Percentiles rank a stretch among this genome's conserved stretches.
phyloP scores from a whole-genome alignment of 306 rosid genomes.

The Rosa lucieae region DNA sequence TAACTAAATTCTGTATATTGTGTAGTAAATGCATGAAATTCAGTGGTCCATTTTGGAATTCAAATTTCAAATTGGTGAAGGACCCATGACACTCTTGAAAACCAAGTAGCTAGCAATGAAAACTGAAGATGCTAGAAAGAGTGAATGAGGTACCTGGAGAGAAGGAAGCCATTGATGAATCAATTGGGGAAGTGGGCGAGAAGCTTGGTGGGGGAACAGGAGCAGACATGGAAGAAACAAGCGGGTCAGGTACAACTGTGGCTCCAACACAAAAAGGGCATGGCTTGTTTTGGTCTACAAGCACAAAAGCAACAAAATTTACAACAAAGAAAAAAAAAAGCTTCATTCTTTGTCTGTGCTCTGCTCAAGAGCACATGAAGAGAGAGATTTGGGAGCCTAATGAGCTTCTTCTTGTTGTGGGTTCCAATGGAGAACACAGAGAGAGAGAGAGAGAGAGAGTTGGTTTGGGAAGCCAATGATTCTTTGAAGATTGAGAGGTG shows the following conservation, averaged over 20 bases:
- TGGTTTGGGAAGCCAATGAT: slow-evolving; percentile 13
- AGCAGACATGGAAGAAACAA: slow-evolving; percentile 29
- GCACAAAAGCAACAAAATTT: slow-evolving; percentile 15
- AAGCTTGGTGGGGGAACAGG: slow-evolving; percentile 38
- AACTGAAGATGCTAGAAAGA: slow-evolving; percentile 1
- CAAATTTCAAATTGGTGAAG: slow-evolving; percentile 36
- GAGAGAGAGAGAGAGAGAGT: neutral
- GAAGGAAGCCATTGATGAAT: slow-evolving; percentile 52
- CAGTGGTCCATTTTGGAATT: slow-evolving; percentile 30
- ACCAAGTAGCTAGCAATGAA: slow-evolving; percentile 22
- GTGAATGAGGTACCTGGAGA: slow-evolving; percentile 58
- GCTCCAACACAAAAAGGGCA: slow-evolving; percentile 47
- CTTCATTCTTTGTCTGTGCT: slow-evolving; percentile 40
- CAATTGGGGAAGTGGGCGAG: slow-evolving; percentile 44
- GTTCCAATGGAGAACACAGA: slow-evolving; percentile 14
- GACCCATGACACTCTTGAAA: slow-evolving; percentile 21
- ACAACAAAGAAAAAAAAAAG: slow-evolving; percentile 31
- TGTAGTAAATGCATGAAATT: slow-evolving; percentile 35
- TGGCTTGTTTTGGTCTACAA: slow-evolving; percentile 37
- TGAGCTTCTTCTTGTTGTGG: slow-evolving; percentile 11
- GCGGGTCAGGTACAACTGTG: slow-evolving; percentile 33
- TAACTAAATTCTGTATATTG: slow-evolving; percentile 1
- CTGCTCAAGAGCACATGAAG: slow-evolving; percentile 31
- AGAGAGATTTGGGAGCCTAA: slow-evolving; percentile 14
- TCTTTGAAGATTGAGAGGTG: neutral